Evolutionary conservation across 306 rosid species (phyloP), one percentile per base, ranked within the genome.

Genomic region (Corylus heterophylla): DNA sequence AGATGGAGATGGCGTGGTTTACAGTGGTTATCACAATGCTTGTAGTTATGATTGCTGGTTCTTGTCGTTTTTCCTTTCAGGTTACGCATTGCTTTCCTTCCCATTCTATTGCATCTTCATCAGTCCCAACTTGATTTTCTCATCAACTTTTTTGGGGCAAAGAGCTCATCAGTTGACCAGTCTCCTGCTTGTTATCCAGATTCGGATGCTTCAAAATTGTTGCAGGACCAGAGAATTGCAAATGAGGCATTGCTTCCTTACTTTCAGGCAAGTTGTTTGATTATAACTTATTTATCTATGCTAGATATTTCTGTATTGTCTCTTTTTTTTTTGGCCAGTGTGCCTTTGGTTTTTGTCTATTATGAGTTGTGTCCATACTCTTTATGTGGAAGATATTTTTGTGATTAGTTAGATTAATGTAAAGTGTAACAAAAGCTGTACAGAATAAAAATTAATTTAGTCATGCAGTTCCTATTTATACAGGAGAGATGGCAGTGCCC

Each of bases 211-310:
- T 89, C 94, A 84, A 83, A 87, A 77, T 69, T 71, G 75, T 83
- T 84, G 76, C 85, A 81, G 25, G 82, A 80, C 76, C 85, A 76
- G 76, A 77, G 83, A 31, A 71, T 92, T 86, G 90, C 75, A 69
- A 88, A 85, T 76, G 98, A 92, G 80, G 98, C 98, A 69, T 81
- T 92, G 86, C 98, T 95, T 89, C 98, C 98, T 37, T 95, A 89
- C 86, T 95, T 95, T 81, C 98, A 95, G 98, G 98, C 83, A 83
- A 89, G 94, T 88, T 55, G 54, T 45, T 44, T 78, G 62, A 47
- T 52, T 52, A 35, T 79, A 58, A 59, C 69, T 11, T 39, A 42
- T 55, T 11, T 47, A 50, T 73, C 66, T 22, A 14, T 61, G 73
- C 80, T 74, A 76, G 11, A 27, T 54, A 12, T 39, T 51, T 51